phyloP scores from a whole-genome alignment of 1,139 yeast species.

The Hyphopichia fennica region DNA sequence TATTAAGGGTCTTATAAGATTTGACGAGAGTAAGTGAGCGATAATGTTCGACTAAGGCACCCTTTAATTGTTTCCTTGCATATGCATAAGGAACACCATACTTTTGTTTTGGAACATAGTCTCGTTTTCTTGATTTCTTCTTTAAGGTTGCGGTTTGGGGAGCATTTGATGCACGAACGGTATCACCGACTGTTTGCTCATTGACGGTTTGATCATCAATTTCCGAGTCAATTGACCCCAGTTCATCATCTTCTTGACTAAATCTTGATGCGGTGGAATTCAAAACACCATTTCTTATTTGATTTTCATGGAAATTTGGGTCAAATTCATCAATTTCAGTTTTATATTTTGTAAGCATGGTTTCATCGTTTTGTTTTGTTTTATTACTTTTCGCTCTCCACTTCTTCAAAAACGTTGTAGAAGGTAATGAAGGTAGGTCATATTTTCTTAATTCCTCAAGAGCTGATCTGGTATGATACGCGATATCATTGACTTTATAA shows the following conservation, averaged over 20 bases:
- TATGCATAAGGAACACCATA: constrained; percentile 61
- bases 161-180: background rate
- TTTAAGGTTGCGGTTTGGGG: constrained; percentile 1
- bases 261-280: constrained; percentile 3
- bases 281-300: constrained; percentile 38
- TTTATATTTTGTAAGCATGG: constrained; percentile 11
- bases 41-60: constrained; percentile 78
- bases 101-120: constrained; percentile 30
- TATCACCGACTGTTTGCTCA: background rate
- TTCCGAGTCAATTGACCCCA: constrained; percentile 19
- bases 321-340: constrained; percentile 18
- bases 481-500: constrained; percentile 25
- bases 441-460: constrained; percentile 38
- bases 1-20: constrained; percentile 73
- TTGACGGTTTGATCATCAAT: background rate
- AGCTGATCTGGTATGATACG: constrained; percentile 32
- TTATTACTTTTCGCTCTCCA: constrained; percentile 8
- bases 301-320: constrained; percentile 38
- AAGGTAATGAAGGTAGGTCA: constrained; percentile 62
- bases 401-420: constrained; percentile 41
- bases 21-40: constrained; percentile 75
- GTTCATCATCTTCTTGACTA: constrained; percentile 11
- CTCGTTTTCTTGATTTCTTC: constrained; percentile 25
- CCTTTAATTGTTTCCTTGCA: constrained; percentile 74
- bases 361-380: constrained; percentile 11